Conservation (phyloP, 108 stramenopile genomes). For the Epipyxis sp. region DNA sequence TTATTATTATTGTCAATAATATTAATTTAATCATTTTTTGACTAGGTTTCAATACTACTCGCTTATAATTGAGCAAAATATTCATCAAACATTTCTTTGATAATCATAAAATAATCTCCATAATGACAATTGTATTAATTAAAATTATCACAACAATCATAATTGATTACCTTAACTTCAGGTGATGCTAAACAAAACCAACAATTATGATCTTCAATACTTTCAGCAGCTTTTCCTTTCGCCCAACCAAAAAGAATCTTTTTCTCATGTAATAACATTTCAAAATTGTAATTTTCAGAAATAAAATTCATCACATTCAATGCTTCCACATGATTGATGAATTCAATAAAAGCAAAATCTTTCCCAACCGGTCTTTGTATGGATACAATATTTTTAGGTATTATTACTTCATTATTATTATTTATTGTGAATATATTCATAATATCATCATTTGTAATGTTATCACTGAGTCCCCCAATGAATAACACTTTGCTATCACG, state of each 20-base stretch:
- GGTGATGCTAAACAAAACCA: slow-evolving; percentile 33
- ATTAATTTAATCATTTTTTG: too few relatives aligned
- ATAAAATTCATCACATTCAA: not conserved
- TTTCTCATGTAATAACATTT: not conserved
- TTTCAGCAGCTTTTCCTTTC: slow-evolving; percentile 4
- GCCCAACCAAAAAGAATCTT: slow-evolving; percentile 17
- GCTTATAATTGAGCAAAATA: too few relatives aligned
- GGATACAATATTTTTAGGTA: too few relatives aligned
- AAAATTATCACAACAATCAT: too few relatives aligned
- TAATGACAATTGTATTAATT: not conserved
- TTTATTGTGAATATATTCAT: too few relatives aligned
- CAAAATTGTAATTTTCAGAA: not conserved
- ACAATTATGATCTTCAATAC: not conserved
- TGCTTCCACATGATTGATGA: not conserved
- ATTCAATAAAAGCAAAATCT: slow-evolving; percentile 26
- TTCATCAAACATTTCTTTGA: too few relatives aligned
- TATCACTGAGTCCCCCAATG: not conserved
- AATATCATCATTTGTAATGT: not conserved
- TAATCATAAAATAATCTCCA: too few relatives aligned
- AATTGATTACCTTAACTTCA: not conserved
- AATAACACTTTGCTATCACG: not conserved
- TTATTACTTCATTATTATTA: too few relatives aligned
- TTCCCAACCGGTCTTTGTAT: slow-evolving; percentile 2
- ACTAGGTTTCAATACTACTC: too few relatives aligned
- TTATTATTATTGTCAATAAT: too few relatives aligned